Base-by-base conservation (phyloP, 257 asterid species). In the Primulina tabacum region DNA sequence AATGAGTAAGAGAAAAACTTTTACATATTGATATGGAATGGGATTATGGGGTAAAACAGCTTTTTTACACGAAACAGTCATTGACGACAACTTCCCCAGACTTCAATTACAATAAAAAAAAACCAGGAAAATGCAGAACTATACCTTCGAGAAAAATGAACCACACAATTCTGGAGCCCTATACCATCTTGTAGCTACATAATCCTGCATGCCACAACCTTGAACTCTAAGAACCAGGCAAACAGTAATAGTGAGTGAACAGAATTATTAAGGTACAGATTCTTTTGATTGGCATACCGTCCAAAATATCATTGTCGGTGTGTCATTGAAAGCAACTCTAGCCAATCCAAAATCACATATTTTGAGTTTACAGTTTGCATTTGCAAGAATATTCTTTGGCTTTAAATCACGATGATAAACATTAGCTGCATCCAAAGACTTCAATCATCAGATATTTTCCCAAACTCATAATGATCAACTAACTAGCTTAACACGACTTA, bases 311-410 rank as follows among this genome's bases (percentile, higher is more conserved):
- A 96, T 90, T 18, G 97, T 88, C 52, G 98, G 96, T 14, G 96
- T 86, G 79, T 90, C 97, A 43, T 26, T 90, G 85, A 92, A 88
- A 62, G 98, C 95, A 80, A 88, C 98, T 83, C 98, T 86, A 28
- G 98, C 98, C 87, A 90, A 78, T 65, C 98, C 98, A 69, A 92
- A 88, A 88, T 90, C 98, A 77, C 98, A 92, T 68, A 92, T 89
- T 80, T 92, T 89, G 78, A 92, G 90, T 81, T 92, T 92, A 74
- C 97, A 92, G 76, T 92, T 92, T 38, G 97, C 98, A 88, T 92
- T 92, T 66, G 98, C 98, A 81, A 92, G 82, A 40, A 92, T 88
- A 72, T 92, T 89, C 77, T 92, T 90, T 12, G 97, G 98, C 72
- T 90, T 92, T 47, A 92, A 80, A 77, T 92, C 97, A 60, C 97